Evolutionary conservation across 192 early-diverging fungal species (phyloP).

Genomic region (Coemansia sp.): DNA sequence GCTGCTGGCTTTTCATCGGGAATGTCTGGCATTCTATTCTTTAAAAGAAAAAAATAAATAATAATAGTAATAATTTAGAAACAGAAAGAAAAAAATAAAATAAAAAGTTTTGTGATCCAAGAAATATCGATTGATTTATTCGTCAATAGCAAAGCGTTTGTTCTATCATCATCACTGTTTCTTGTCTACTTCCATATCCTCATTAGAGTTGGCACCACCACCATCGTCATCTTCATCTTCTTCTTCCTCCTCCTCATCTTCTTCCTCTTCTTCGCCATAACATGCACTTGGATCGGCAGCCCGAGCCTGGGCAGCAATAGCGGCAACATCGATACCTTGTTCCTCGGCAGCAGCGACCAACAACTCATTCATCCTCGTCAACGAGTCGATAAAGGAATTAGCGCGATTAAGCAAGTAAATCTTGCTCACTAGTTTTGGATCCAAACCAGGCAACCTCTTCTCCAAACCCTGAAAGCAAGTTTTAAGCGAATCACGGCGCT

Average conservation of each 20-base stretch:
- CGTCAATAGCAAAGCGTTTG: too few relatives aligned
- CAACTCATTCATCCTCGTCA: conserved; percentile 26
- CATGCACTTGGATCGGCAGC: conserved; percentile 13
- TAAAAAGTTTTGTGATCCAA: too few relatives aligned
- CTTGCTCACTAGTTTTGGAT: conserved; percentile 87
- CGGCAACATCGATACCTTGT: conserved; percentile 27
- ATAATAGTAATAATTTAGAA: background rate
- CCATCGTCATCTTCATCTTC: background rate
- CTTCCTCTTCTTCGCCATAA: background rate
- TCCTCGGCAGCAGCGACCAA: conserved; percentile 16
- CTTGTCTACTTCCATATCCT: background rate
- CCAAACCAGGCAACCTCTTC: conserved; percentile 68
- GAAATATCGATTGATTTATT: background rate
- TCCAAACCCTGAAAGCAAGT: conserved; percentile 84
- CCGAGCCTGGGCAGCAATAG: conserved; percentile 36
- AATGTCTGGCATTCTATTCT: conserved; percentile 11
- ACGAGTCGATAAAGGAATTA: conserved; percentile 60
- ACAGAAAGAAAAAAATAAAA: background rate
- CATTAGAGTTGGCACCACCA: too few relatives aligned
- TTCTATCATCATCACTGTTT: too few relatives aligned
- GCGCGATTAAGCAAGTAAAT: conserved; percentile 78
- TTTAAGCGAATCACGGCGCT: conserved; percentile 92
- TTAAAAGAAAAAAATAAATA: background rate
- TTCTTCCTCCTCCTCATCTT: background rate
- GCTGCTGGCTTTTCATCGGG: conserved; percentile 26